A percentile compares a stretch with the other conserved stretches of the same genome.
Evolutionary conservation across 306 rosid species (phyloP).

Genomic region (Vigna hirtella): DNA sequence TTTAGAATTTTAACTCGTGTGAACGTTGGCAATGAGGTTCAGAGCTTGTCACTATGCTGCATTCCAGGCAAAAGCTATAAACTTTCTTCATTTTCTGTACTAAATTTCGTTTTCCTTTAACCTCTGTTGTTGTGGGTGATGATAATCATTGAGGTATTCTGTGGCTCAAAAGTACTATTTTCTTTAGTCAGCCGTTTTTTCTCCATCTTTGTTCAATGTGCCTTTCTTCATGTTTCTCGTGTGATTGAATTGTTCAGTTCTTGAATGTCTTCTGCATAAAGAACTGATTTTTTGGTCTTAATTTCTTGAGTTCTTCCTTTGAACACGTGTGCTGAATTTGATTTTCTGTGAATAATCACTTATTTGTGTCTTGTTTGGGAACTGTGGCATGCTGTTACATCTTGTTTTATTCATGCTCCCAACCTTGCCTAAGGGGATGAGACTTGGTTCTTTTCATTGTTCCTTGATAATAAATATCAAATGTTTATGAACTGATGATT

Average conservation of each 20-base stretch:
- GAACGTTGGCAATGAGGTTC: neutral
- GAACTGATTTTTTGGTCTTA: conserved; percentile 27
- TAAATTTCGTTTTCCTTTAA: neutral
- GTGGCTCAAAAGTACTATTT: conserved; percentile 1
- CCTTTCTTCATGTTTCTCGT: neutral
- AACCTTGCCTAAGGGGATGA: neutral
- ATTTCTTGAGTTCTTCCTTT: neutral
- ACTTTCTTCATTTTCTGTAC: conserved; percentile 25
- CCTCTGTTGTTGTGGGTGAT: conserved; percentile 4
- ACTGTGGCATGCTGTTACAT: neutral
- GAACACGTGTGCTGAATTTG: conserved; percentile 12
- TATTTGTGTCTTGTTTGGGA: conserved; percentile 1
- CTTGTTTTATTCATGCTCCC: neutral
- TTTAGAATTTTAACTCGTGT: conserved; percentile 27
- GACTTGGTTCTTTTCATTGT: neutral
- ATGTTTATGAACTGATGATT: neutral
- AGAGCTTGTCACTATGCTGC: conserved; percentile 13
- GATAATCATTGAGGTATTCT: conserved; percentile 14
- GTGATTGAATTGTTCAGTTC: conserved; percentile 23
- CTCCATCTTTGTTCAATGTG: conserved; percentile 1
- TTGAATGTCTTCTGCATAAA: neutral
- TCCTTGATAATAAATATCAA: neutral
- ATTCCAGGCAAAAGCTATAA: neutral
- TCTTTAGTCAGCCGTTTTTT: neutral
- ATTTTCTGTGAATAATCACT: neutral